Evolutionary conservation across 768 basidiomycete genomes (phyloP).

Genomic region (Leccinum broughii): DNA sequence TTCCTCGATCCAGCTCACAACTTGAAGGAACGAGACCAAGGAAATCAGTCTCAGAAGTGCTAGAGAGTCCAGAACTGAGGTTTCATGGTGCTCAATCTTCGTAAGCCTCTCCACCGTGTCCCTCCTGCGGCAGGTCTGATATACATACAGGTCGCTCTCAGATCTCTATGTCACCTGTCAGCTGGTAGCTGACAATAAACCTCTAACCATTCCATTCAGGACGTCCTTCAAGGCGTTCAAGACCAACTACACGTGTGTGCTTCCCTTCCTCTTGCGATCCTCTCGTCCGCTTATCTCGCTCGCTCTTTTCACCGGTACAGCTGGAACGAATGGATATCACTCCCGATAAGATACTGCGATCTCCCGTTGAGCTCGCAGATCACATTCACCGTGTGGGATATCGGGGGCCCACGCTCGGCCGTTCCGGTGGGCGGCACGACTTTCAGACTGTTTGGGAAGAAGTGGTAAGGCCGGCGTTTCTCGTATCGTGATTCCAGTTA

Average conservation of each 20-base stretch:
- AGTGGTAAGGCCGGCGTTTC: conserved; percentile 57
- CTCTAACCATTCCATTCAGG: conserved; percentile 86
- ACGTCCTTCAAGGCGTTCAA: conserved; percentile 94
- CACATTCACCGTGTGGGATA: conserved; percentile 95
- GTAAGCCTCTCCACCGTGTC: conserved; percentile 39
- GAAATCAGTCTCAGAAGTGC: conserved; percentile 70
- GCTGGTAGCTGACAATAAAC: conserved; percentile 90
- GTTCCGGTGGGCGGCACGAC: conserved; percentile 90
- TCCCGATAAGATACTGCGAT: conserved; percentile 93
- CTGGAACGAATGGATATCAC: conserved; percentile 95
- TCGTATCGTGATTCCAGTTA: background rate
- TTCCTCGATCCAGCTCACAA: conserved; percentile 58
- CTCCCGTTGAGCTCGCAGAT: conserved; percentile 88
- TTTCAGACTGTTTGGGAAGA: conserved; percentile 88
- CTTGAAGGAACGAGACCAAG: conserved; percentile 81
- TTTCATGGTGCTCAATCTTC: conserved; percentile 83
- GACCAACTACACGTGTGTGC: conserved; percentile 67
- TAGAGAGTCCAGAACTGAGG: conserved; percentile 79
- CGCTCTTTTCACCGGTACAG: conserved; percentile 36
- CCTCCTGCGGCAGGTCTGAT: conserved; percentile 17
- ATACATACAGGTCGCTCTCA: conserved; percentile 66
- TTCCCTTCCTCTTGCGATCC: background rate
- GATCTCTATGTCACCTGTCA: conserved; percentile 95
- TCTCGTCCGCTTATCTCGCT: background rate
- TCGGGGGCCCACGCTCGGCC: conserved; percentile 76